Evolutionary conservation across 2,329 filamentous ascomycete genomes (phyloP).

Genomic region (Aureobasidium namibiae): DNA sequence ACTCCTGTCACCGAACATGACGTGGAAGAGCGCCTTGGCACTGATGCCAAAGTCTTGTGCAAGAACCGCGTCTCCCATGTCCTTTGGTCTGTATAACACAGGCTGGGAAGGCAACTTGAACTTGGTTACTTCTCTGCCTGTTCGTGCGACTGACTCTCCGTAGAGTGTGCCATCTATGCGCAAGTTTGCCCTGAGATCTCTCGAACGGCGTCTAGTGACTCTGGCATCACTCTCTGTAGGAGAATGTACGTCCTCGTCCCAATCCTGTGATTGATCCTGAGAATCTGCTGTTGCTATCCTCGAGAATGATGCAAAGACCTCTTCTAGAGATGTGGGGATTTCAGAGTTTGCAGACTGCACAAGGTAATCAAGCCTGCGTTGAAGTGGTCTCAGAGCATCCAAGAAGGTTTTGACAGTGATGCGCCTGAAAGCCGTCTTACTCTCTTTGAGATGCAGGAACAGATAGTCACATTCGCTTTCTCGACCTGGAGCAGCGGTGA

Average conservation of each 20-base stretch:
- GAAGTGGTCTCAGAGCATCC: conserved; percentile 74
- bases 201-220: conserved; percentile 29
- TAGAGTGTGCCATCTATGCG: conserved; percentile 56
- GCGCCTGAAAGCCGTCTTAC: conserved; percentile 55
- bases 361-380: conserved; percentile 75
- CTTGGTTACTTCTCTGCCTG: conserved; percentile 50
- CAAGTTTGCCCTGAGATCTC: conserved; percentile 49
- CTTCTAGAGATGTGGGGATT: conserved; percentile 59
- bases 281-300: conserved; percentile 59
- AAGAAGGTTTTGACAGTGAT: conserved; percentile 90
- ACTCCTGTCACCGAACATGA: conserved; percentile 93
- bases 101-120: conserved; percentile 76
- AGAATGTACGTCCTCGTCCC: conserved; percentile 62
- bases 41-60: conserved; percentile 84
- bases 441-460: conserved; percentile 67
- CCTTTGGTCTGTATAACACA: conserved; percentile 74
- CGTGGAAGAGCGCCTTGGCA: conserved; percentile 89
- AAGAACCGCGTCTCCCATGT: conserved; percentile 65
- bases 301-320: conserved; percentile 63
- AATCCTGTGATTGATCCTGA: conserved; percentile 69
- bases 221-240: conserved; percentile 27
- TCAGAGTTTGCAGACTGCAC: conserved; percentile 71
- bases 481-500: conserved; percentile 79
- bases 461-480: conserved; percentile 74
- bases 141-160: conserved; percentile 32